phyloP scores from a whole-genome alignment of 805 yeast genomes.

The Candida nanaspora region DNA sequence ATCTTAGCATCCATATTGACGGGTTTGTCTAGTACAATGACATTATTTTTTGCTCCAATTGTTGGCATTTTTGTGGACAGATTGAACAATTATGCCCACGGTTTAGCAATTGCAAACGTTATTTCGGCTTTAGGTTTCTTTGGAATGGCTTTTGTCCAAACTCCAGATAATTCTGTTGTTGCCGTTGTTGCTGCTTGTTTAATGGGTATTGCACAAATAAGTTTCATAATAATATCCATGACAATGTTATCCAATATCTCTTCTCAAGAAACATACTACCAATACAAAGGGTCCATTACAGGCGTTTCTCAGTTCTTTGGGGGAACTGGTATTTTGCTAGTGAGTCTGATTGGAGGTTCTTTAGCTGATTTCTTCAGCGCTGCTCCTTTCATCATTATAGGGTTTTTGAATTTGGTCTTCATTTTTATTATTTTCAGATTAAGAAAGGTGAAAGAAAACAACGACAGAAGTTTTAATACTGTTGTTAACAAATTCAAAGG shows the following conservation, averaged over 20 bases:
- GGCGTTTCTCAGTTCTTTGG: conserved; percentile 67
- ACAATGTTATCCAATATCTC: conserved; percentile 34
- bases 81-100: conserved; percentile 21
- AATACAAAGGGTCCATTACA: conserved; percentile 54
- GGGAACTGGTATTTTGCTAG: conserved; percentile 55
- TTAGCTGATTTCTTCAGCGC: conserved; percentile 50
- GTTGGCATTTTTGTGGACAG: conserved; percentile 55
- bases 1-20: conserved; percentile 59
- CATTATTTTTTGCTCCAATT: conserved; percentile 54
- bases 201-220: conserved; percentile 57
- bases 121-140: conserved; percentile 39
- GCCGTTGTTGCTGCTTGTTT: conserved; percentile 34
- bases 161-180: conserved; percentile 29
- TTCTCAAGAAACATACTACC: conserved; percentile 36
- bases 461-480: conserved; percentile 9
- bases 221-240: conserved; percentile 56
- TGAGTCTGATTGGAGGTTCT: conserved; percentile 56
- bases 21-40: conserved; percentile 55
- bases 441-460: conserved; percentile 13
- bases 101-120: conserved; percentile 30
- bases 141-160: conserved; percentile 24
- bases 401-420: conserved; percentile 29
- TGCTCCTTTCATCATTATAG: conserved; percentile 52
- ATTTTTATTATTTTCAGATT: conserved; percentile 23
- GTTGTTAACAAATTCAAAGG: conserved; percentile 6